A percentile compares a stretch with the other conserved stretches of the same genome.
These are phyloP conservation scores for Boletus subparvulus DNA, from an alignment of 768 basidiomycete species.

Conservation along the genomic window DNA sequence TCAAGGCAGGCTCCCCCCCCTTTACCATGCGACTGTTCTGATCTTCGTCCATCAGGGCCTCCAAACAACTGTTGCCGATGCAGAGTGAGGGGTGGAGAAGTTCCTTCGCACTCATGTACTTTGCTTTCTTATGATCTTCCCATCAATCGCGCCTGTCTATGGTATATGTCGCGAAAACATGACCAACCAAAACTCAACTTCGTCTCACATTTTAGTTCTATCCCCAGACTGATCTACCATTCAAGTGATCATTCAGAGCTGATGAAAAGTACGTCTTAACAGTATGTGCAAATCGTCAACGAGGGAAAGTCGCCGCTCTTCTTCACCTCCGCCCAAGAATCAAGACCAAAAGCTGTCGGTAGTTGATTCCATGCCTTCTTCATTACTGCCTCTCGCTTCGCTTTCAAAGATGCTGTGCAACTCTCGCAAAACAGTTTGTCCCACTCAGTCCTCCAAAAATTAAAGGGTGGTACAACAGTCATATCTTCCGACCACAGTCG, in stretches of 20 bases:
- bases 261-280: background rate
- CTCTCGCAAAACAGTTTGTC: background rate
- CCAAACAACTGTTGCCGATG: constrained; percentile 79
- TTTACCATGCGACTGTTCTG: background rate
- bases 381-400: background rate
- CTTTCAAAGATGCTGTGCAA: background rate
- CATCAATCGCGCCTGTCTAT: constrained; percentile 29
- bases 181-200: background rate
- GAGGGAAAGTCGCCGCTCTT: background rate
- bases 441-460: background rate
- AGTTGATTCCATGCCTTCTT: background rate
- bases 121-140: constrained; percentile 13
- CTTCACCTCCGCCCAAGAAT: constrained; percentile 1
- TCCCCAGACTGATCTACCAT: background rate
- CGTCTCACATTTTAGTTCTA: too few relatives aligned
- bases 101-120: constrained; percentile 17
- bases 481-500: background rate
- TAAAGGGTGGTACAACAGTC: background rate
- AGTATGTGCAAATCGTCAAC: background rate
- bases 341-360: constrained; percentile 3
- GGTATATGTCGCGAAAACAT: constrained; percentile 30
- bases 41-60: constrained; percentile 57
- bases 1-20: constrained; percentile 65
- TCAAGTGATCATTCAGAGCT: background rate
- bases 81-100: constrained; percentile 52